Evolutionary conservation across 768 basidiomycete species (phyloP), one percentile per base, ranked within the genome.

Genomic region (Amanita muscaria): DNA sequence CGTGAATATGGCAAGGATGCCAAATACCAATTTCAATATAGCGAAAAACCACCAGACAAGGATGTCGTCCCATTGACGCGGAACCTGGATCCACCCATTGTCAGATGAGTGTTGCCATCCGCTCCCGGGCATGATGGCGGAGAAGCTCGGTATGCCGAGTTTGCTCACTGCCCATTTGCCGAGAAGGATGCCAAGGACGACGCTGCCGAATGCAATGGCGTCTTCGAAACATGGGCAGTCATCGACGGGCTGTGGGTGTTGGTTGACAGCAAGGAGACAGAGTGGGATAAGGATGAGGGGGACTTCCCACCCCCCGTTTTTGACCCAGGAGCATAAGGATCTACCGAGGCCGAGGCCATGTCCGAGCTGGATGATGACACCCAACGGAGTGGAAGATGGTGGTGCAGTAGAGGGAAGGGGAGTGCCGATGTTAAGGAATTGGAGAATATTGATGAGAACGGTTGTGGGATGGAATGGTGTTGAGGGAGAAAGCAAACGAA

Each of bases 221-320:
- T 98, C 94, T 58, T 96, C 94, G 62, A 96, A 99, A 63, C 94
- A 97, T 2, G 94, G 94, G 53, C 94, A 97, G 55, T 94, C 90
- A 46, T 98, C 93, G 7, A 94, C 87, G 0, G 94, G 94, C 52
- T 93, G 85, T 0, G 93, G 91, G 56, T 93, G 90, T 49, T 87
- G 79, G 56, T 91, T 83, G n/a, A 93, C 82, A 15, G 85, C 64
- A 4, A 87, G 65, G 11, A 90, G 64, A 46, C 76, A 79, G n/a
- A 85, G 49, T 0, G 80, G 72, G 21, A 83, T 68, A 33, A 80
- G 60, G 8, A 73, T 71, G 29, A 75, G 56, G 5, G 84, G 83
- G n/a, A 83, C 79, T 68, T 66, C 64, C 64, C 67, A 69, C 14
- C 67, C 67, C n/a, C 64, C 62, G 1, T 45, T 51, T 21, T 53